These are phyloP conservation scores for Trichophyton rubrum DNA, from an alignment of 2,329 filamentous ascomycete species.

Conservation along the genomic window DNA sequence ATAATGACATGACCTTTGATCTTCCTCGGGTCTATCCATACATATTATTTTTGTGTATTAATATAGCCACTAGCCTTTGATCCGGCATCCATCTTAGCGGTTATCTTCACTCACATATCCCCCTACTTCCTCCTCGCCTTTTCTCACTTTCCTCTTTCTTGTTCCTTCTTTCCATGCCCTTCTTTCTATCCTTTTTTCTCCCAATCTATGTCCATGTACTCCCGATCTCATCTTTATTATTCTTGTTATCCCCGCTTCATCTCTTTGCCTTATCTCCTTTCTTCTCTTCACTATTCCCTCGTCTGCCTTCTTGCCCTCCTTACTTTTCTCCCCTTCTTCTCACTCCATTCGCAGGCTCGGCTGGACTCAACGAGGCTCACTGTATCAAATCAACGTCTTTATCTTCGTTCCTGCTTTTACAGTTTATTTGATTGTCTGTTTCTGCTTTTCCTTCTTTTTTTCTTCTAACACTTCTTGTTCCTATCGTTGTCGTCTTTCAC, in stretches of 20 bases:
- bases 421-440: neutral
- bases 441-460: neutral
- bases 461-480: neutral
- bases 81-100: neutral
- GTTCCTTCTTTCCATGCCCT: neutral
- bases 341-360: constrained; percentile 1
- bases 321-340: neutral
- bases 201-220: constrained; percentile 4
- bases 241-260: neutral
- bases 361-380: neutral
- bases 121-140: neutral
- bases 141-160: neutral
- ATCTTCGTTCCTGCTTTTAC: neutral
- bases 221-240: neutral
- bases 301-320: neutral
- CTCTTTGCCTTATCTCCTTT: neutral
- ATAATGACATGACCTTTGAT: neutral
- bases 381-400: constrained; percentile 1
- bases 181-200: neutral
- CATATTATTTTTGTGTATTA: neutral
- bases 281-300: neutral
- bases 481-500: neutral
- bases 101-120: neutral
- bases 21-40: neutral
- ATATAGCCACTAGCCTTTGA: neutral